Base-by-base conservation (phyloP, 2,329 filamentous ascomycete species). In the Alternaria sp. region DNA sequence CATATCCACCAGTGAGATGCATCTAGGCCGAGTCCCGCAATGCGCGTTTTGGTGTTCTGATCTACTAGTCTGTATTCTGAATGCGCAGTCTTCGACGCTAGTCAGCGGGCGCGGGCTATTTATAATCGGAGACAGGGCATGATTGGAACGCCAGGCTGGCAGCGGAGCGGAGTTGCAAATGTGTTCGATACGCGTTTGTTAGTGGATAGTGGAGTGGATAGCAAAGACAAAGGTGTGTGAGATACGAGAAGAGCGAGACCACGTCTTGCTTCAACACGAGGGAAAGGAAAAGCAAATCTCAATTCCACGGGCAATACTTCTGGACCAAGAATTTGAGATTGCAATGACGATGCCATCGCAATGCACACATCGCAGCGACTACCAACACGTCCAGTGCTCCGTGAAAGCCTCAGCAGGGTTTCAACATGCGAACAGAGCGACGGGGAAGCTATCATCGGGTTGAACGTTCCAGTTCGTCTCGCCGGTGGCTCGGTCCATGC, bases 401-500 rank as follows among this genome's bases (percentile, higher is more conserved):
- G 18, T 28, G 28, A 15, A 12, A 28, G 49, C n/a, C 49, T 51
- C 18, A 21, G 49, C 49, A 51, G 6, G 26, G 26, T 33, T 51
- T 28, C 51, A 55, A 43, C 8, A 28, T 33, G n/a, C 6, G 20
- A 23, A 41, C 37, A 41, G 37, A 41, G 37, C 37, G 15, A 41
- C 30, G 47, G 5, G 47, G 2, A 28, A 4, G 47, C 26, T 33
- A 33, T 21, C 4, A 21, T 51, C 47, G 26, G 47, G 12, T 20
- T 30, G 26, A n/a, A 33, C 30, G 30, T 33, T 33, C 30, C 30
- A 33, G 14, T 33, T 33, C 30, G 30, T 33, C 30, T 33, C 30
- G 30, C 30, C 33, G 28, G 21, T 37, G 5, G 28, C 49, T 37
- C 28, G 60, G 43, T 55, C 60, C 60, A 65, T 56, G 23, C 59